Evolutionary conservation across 2,329 filamentous ascomycete genomes (phyloP).

Genomic region (Penicillium crustosum): DNA sequence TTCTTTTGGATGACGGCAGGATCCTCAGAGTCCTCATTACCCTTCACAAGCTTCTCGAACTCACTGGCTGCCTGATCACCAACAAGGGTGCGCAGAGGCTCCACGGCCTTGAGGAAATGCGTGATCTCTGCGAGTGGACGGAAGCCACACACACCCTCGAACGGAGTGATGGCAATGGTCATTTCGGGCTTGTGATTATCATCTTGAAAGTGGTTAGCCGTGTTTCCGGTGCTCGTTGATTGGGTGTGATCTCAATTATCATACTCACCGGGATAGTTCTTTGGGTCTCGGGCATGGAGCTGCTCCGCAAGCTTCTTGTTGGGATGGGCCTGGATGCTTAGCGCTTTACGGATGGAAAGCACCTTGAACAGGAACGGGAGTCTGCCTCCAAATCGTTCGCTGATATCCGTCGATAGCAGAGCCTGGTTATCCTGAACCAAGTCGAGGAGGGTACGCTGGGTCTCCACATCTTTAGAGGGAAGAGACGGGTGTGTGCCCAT

Average conservation of each 20-base stretch:
- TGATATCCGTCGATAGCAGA: slow-evolving; percentile 72
- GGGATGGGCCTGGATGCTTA: slow-evolving; percentile 95
- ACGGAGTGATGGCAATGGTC: slow-evolving; percentile 95
- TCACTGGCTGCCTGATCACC: slow-evolving; percentile 54
- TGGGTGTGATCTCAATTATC: no score
- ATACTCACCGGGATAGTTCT: slow-evolving; percentile 79
- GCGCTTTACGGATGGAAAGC: slow-evolving; percentile 88
- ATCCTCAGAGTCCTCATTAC: slow-evolving; percentile 54
- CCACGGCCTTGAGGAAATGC: slow-evolving; percentile 72
- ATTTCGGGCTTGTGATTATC: slow-evolving; percentile 99
- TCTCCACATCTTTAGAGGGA: slow-evolving; percentile 83
- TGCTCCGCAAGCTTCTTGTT: slow-evolving; percentile 92
- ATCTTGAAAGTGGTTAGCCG: slow-evolving; percentile 52
- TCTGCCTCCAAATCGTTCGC: slow-evolving; percentile 73
- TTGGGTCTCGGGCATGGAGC: slow-evolving; percentile 79
- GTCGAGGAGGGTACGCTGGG: slow-evolving; percentile 81
- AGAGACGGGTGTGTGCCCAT: slow-evolving; percentile 98
- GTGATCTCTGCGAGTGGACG: slow-evolving; percentile 81
- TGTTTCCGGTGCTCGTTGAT: background rate
- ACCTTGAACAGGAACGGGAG: slow-evolving; percentile 98
- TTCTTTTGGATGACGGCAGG: slow-evolving; percentile 56
- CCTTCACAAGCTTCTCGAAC: slow-evolving; percentile 57
- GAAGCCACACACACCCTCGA: slow-evolving; percentile 95
- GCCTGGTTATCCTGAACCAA: slow-evolving; percentile 83
- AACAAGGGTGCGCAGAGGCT: slow-evolving; percentile 65